phyloP scores from a whole-genome alignment of 2,329 filamentous ascomycete species.

The Aspergillus udagawae region DNA sequence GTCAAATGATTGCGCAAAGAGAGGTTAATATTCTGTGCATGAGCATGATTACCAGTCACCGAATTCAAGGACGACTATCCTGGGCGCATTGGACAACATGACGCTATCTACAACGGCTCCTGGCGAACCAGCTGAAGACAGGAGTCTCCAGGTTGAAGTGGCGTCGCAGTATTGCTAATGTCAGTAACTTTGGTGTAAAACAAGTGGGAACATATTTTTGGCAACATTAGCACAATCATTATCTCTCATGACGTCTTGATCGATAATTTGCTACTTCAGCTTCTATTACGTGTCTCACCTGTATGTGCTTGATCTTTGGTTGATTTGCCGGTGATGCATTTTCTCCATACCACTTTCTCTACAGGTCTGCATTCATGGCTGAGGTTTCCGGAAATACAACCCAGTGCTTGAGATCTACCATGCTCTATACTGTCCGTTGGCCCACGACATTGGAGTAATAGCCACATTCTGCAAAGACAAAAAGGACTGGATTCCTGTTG shows the following conservation, averaged over 20 bases:
- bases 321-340: slow-evolving; percentile 12
- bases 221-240: slow-evolving; percentile 74
- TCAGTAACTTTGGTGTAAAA: slow-evolving; percentile 38
- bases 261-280: slow-evolving; percentile 66
- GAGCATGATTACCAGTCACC: slow-evolving; percentile 62
- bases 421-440: slow-evolving; percentile 81
- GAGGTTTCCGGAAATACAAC: slow-evolving; percentile 27
- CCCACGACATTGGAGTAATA: slow-evolving; percentile 55
- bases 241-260: slow-evolving; percentile 68
- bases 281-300: slow-evolving; percentile 59
- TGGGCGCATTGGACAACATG: slow-evolving; percentile 36
- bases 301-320: slow-evolving; percentile 38
- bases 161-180: slow-evolving; percentile 38
- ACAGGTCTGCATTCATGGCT: slow-evolving; percentile 31
- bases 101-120: slow-evolving; percentile 87
- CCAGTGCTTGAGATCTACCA: slow-evolving; percentile 68
- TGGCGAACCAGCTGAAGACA: slow-evolving; percentile 50
- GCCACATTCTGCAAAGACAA: slow-evolving; percentile 39
- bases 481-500: slow-evolving; percentile 51
- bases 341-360: slow-evolving; percentile 19
- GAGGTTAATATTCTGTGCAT: slow-evolving; percentile 75
- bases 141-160: slow-evolving; percentile 36
- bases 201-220: slow-evolving; percentile 60
- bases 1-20: slow-evolving; percentile 72
- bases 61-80: neutral